Evolutionary conservation across 768 basidiomycete genomes (phyloP), one percentile per base, ranked within the genome.

Genomic region (Astraeus odoratus): DNA sequence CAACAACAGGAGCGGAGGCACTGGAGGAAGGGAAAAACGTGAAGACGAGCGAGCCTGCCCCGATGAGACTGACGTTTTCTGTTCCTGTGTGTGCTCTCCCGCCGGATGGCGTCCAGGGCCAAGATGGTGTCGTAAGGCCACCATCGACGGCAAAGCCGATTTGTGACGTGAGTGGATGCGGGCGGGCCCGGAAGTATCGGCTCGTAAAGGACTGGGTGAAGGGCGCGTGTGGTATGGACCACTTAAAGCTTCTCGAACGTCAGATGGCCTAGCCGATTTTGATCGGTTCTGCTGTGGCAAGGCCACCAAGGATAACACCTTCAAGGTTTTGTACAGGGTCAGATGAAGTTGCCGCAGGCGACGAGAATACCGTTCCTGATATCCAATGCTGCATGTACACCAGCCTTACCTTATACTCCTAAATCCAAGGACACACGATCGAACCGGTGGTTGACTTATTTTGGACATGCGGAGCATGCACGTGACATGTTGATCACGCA

Each of bases 91-190:
- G 57, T n/a, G 56, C 51, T 5, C 46, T 72, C 15, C 25, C 42
- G 19, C 44, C 20, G 49, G 29, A 43, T 42, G 7, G 42, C 49
- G 2, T n/a, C 16, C 13, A 30, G 18, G 33, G 57, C 59, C 57
- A 50, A 51, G 15, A 47, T 30, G 2, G 58, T 52, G 50, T 45
- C 22, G 24, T 24, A 2, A 48, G 37, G 24, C 36, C 51, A 1
- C 58, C 41, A 5, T 47, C 37, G 8, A 22, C 13, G 2, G 42
- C 49, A 13, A 50, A 48, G 19, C 43, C 61, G 0, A 44, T 57
- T 1, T 87, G 86, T 49, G 78, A 77, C 26, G 72, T 82, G 0
- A 63, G 63, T 3, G 83, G 83, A 7, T 87, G 85, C 50, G 62
- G 61, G 3, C 66, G 64, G 26, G 58, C 55, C 15, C 67, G 82